Evolutionary conservation across 768 basidiomycete genomes (phyloP).

Genomic region (Tulasnella sp.): DNA sequence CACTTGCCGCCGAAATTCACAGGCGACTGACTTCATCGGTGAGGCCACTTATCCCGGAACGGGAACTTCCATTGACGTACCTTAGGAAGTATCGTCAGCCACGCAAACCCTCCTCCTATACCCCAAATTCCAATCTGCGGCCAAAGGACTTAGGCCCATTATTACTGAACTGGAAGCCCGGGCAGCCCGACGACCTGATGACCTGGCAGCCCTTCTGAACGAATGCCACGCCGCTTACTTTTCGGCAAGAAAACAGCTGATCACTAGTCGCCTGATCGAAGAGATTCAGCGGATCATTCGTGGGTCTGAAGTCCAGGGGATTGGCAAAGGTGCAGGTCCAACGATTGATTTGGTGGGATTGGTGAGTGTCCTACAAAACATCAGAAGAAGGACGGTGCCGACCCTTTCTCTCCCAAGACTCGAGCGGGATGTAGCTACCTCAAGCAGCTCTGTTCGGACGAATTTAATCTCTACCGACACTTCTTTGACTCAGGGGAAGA

Average conservation of each 20-base stretch:
- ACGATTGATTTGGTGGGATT: constrained; percentile 86
- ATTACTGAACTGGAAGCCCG: constrained; percentile 85
- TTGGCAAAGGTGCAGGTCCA: constrained; percentile 55
- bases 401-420: constrained; percentile 57
- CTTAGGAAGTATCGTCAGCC: constrained; percentile 73
- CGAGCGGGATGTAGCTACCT: constrained; percentile 90
- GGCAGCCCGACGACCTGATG: constrained; percentile 76
- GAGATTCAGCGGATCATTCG: constrained; percentile 72
- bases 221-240: constrained; percentile 93
- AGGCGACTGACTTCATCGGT: constrained; percentile 64
- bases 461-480: constrained; percentile 80
- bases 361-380: constrained; percentile 49
- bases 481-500: constrained; percentile 90
- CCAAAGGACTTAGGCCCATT: constrained; percentile 72
- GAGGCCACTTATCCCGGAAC: constrained; percentile 53
- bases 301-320: constrained; percentile 9
- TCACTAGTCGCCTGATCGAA: constrained; percentile 72
- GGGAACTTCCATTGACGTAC: neutral
- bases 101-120: constrained; percentile 87
- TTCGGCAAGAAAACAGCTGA: constrained; percentile 65
- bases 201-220: constrained; percentile 72
- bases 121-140: constrained; percentile 78
- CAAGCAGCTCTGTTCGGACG: constrained; percentile 87
- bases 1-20: constrained; percentile 75
- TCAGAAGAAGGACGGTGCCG: neutral